A percentile compares a stretch with the other conserved stretches of the same genome.
phyloP scores from a whole-genome alignment of 805 yeast species.

The Sungouiozyma ichnusensis region DNA sequence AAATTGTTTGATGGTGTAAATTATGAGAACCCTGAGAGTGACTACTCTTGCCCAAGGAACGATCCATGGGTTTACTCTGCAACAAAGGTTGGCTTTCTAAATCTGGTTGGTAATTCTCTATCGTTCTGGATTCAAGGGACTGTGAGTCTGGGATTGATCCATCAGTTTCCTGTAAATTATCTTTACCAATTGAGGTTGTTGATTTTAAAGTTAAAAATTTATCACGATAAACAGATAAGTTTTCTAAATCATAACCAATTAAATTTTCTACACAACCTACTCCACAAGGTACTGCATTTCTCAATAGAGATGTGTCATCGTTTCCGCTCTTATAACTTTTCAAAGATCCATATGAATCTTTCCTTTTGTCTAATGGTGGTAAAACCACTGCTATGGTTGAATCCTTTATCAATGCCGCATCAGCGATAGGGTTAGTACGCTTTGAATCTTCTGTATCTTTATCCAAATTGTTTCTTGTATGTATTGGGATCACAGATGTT shows the following conservation, averaged over 20 bases:
- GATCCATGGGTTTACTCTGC: neutral
- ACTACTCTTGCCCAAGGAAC: too few species aligned
- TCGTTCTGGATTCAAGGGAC: neutral
- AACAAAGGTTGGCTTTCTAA: neutral
- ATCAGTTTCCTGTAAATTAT: neutral
- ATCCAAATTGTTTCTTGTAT: neutral
- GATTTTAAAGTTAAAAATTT: conserved; percentile 10
- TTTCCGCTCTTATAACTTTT: neutral
- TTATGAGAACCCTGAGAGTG: too few species aligned
- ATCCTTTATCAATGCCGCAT: neutral
- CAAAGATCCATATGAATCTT: neutral
- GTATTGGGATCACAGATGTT: neutral
- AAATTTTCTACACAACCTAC: conserved; percentile 26
- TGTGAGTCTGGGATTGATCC: neutral
- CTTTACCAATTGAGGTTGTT: conserved; percentile 2
- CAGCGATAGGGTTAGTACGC: neutral
- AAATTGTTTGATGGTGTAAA: neutral
- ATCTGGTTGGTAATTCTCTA: neutral
- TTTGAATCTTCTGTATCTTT: neutral
- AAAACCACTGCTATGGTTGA: neutral
- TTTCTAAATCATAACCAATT: conserved; percentile 29
- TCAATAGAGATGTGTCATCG: neutral
- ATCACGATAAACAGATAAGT: conserved; percentile 24
- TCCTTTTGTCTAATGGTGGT: neutral
- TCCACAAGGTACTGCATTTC: conserved; percentile 3